Conservation (phyloP, 805 yeast species). For the Brettanomyces bruxellensis region DNA sequence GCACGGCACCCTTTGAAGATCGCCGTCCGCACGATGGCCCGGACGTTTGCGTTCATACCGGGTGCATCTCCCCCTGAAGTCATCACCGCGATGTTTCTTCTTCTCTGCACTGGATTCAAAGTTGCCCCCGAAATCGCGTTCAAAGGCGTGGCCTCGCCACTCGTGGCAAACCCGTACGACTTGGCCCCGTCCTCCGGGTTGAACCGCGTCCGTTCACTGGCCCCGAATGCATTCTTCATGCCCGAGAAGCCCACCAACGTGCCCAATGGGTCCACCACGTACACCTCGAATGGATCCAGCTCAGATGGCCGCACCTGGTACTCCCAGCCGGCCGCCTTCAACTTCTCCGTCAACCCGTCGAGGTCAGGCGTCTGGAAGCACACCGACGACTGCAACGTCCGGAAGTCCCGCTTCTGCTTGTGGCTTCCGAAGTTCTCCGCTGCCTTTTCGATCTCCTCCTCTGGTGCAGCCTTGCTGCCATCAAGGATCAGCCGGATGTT, state of each 20-base stretch:
- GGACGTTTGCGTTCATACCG: conserved; percentile 70
- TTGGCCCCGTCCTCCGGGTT: not conserved
- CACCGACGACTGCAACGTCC: conserved; percentile 34
- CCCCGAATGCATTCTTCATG: conserved; percentile 41
- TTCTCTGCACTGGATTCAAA: not conserved
- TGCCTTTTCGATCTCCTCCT: conserved; percentile 17
- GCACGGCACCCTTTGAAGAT: conserved; percentile 56
- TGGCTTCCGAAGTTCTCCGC: conserved; percentile 20
- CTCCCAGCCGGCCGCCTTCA: conserved; percentile 24
- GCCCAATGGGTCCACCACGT: conserved; percentile 78
- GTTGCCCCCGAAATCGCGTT: not conserved
- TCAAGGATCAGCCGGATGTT: conserved; percentile 19
- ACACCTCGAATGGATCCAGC: conserved; percentile 65
- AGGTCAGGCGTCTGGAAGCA: conserved; percentile 39
- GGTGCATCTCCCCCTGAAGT: conserved; percentile 81
- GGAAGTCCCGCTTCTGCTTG: conserved; percentile 35
- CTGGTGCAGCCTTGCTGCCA: conserved; percentile 17
- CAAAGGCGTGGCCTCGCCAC: not conserved
- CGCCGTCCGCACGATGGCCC: conserved; percentile 67
- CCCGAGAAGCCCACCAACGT: conserved; percentile 73
- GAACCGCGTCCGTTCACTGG: conserved; percentile 11
- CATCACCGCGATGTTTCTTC: conserved; percentile 60
- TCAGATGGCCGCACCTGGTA: conserved; percentile 64
- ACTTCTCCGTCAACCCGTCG: conserved; percentile 26
- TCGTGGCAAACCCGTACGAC: not conserved